These are phyloP conservation scores for Dactylellina leptospora DNA, from an alignment of 2,329 filamentous ascomycete genomes.

Conservation along the genomic window DNA sequence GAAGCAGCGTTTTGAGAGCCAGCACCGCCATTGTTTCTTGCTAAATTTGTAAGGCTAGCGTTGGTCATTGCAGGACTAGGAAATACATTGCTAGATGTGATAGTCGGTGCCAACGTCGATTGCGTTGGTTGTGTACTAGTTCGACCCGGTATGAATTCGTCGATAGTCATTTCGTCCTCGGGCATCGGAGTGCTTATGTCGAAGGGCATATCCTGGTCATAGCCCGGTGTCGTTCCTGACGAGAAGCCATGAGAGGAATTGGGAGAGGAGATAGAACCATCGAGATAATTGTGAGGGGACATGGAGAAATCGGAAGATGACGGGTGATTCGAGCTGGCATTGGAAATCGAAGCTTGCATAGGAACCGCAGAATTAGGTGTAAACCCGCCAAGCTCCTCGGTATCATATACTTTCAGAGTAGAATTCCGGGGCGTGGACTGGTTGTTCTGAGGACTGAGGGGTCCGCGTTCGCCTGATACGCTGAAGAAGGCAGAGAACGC, in stretches of 20 bases:
- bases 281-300: slow-evolving; percentile 47
- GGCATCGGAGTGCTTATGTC: slow-evolving; percentile 46
- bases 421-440: slow-evolving; percentile 38
- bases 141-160: slow-evolving; percentile 32
- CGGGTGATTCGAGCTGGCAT: slow-evolving; percentile 43
- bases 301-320: slow-evolving; percentile 53
- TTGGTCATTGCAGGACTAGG: slow-evolving; percentile 48
- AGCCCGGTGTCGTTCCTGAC: slow-evolving; percentile 45
- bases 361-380: slow-evolving; percentile 51
- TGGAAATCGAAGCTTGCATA: slow-evolving; percentile 49
- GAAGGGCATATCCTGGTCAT: slow-evolving; percentile 48
- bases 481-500: slow-evolving; percentile 30
- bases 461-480: slow-evolving; percentile 31
- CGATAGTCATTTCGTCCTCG: slow-evolving; percentile 42
- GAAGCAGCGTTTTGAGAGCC: neutral
- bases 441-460: slow-evolving; percentile 30
- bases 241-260: slow-evolving; percentile 49
- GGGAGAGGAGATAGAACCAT: slow-evolving; percentile 43
- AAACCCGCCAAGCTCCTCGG: slow-evolving; percentile 47
- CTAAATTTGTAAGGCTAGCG: slow-evolving; percentile 19
- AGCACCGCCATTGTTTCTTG: neutral
- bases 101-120: slow-evolving; percentile 10
- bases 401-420: slow-evolving; percentile 34
- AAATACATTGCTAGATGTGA: slow-evolving; percentile 21
- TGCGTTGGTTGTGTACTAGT: slow-evolving; percentile 21